Evolutionary conservation across 2,329 filamentous ascomycete species (phyloP), one percentile per base, ranked within the genome.

Genomic region (Diaporthe aspalathi): DNA sequence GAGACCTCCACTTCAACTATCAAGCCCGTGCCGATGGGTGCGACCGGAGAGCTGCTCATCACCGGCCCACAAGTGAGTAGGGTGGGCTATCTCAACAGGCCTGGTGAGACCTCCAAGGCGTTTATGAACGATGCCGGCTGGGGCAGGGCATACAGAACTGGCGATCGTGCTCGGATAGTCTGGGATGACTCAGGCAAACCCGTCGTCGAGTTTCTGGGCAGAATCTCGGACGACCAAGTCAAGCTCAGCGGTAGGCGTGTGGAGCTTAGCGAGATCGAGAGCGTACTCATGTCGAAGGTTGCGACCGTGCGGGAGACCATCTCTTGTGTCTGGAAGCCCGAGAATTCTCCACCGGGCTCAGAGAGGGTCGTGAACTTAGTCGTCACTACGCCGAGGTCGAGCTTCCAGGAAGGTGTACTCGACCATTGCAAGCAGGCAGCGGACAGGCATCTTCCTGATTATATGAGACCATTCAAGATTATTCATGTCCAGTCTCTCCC

Each of bases 381-480:
- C 9, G 84, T 86, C 29, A 49, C 52, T 43, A 12, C 91, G 89
- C 22, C 66, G 2, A 53, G 66, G 16, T 49, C 29, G 16, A 49
- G 57, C 27, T 78, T 79, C 8, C 78, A 80, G 20, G 74, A 79
- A 78, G 6, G 75, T 78, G 20, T 68, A 6, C 29, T 40, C 35
- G 7, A 9, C n/a, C 40, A 35, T 29, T 68, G 66, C 20, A 74
- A 79, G 40, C 74, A 81, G 7, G 80, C 79, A 8, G 91, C 88
- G 75, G 83, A 82, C 63, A 82, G 82, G 68, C 89, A 87, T 85
- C 80, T 92, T 5, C 89, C 89, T 2, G 80, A 81, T 9, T 90
- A 87, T 74, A 91, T 92, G 90, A 79, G 91, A 5, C 90, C 90
- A 2, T 82, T 82, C 12, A 85, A 89, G 67, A 80, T 90, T 32